Evolutionary conservation across 106 monocot species (phyloP).

Genomic region (Allium fistulosum): DNA sequence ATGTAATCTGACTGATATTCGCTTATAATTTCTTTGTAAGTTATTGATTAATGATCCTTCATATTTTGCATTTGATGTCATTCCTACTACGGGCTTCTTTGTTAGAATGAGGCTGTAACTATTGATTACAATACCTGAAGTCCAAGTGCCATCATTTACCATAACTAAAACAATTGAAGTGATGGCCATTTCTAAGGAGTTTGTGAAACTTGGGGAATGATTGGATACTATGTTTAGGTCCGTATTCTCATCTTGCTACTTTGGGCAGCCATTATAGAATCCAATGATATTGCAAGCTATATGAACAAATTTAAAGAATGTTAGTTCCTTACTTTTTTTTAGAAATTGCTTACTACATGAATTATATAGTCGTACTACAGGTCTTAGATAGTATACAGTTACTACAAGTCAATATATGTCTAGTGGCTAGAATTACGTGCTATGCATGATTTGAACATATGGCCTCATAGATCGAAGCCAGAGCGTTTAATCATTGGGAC

Average conservation of each 20-base stretch:
- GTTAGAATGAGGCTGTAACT: conserved; percentile 68
- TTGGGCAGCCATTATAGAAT: conserved; percentile 46
- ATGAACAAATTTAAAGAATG: too few relatives aligned
- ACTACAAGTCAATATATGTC: too few relatives aligned
- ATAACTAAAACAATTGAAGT: conserved; percentile 71
- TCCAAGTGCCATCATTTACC: conserved; percentile 71
- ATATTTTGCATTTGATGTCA: conserved; percentile 1
- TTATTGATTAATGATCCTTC: conserved; percentile 14
- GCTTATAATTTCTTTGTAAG: conserved; percentile 26
- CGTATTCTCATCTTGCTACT: conserved; percentile 10
- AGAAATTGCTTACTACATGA: too few relatives aligned
- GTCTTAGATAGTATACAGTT: too few relatives aligned
- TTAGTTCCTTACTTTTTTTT: too few relatives aligned
- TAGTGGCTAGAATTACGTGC: too few relatives aligned
- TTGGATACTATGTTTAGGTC: not conserved
- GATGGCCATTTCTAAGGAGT: conserved; percentile 39
- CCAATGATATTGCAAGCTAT: conserved; percentile 73
- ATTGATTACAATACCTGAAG: conserved; percentile 77
- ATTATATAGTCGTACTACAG: too few relatives aligned
- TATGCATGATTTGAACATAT: too few relatives aligned
- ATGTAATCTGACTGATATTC: conserved; percentile 57
- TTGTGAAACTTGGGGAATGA: conserved; percentile 6
- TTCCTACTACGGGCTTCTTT: conserved; percentile 32
- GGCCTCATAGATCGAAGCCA: too few relatives aligned
- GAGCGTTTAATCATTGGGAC: too few relatives aligned